Conservation (phyloP, 2,329 filamentous ascomycete genomes). For the Capronia coronata region DNA sequence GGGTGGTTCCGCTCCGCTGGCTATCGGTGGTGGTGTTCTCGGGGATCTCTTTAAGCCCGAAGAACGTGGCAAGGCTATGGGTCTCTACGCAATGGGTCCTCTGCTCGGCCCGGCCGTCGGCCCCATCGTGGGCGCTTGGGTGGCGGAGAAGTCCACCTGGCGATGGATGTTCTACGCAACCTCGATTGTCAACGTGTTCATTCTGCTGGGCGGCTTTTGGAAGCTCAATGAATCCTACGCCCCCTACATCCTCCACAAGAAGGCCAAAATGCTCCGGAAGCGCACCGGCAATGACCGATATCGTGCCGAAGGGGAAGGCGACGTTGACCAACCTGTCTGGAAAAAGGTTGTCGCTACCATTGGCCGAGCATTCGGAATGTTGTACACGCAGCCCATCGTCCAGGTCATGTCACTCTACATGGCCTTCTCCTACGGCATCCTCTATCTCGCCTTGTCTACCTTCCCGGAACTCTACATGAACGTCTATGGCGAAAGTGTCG, state of each 20-base stretch:
- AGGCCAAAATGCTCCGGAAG: constrained; percentile 43
- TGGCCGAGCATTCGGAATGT: constrained; percentile 48
- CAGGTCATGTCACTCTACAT: constrained; percentile 49
- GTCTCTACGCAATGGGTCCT: constrained; percentile 29
- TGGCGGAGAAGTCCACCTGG: constrained; percentile 41
- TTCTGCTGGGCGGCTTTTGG: constrained; percentile 53
- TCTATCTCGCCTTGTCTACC: constrained; percentile 56
- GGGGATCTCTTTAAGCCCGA: constrained; percentile 29
- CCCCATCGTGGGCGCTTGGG: constrained; percentile 57
- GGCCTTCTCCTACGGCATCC: constrained; percentile 52
- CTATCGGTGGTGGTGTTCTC: constrained; percentile 43
- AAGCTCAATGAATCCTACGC: constrained; percentile 56
- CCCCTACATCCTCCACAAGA: constrained; percentile 53
- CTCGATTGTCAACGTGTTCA: constrained; percentile 51
- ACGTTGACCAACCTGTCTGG: constrained; percentile 27
- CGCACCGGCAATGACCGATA: constrained; percentile 31
- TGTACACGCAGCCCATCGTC: constrained; percentile 53
- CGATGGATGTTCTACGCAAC: constrained; percentile 46
- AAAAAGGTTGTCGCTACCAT: constrained; percentile 36
- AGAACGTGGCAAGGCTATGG: constrained; percentile 30
- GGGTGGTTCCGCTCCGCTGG: constrained; percentile 53
- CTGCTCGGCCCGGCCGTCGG: constrained; percentile 42
- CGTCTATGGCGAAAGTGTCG: constrained; percentile 47
- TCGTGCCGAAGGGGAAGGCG: constrained; percentile 30
- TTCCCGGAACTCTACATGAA: constrained; percentile 52